phyloP scores from a whole-genome alignment of 2,329 filamentous ascomycete genomes.

The Sporothrix sp. region DNA sequence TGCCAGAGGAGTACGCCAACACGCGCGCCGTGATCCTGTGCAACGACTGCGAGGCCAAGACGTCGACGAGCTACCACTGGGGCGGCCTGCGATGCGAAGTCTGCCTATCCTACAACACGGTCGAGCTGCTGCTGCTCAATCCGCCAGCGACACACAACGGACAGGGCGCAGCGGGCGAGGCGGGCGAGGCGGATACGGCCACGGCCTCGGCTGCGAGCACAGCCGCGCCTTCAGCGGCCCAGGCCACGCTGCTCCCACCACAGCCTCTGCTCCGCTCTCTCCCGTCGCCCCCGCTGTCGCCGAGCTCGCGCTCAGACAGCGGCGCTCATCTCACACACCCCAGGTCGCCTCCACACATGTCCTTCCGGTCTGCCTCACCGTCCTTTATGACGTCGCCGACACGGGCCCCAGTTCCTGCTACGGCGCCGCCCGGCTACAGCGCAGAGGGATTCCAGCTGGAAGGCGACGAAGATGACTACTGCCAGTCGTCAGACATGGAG shows the following conservation, averaged over 20 bases:
- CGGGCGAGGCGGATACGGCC: background rate
- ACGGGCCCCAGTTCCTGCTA: constrained; percentile 7
- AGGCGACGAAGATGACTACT: constrained; percentile 32
- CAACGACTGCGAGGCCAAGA: constrained; percentile 88
- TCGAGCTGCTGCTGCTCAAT: constrained; percentile 46
- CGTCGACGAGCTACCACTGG: constrained; percentile 86
- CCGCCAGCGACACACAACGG: constrained; percentile 33
- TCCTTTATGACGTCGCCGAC: constrained; percentile 13
- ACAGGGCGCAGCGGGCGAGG: background rate
- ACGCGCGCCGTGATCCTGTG: constrained; percentile 79
- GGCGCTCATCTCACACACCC: background rate
- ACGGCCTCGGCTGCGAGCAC: background rate
- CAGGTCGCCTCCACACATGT: constrained; percentile 14
- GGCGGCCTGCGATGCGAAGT: constrained; percentile 79
- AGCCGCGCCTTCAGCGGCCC: background rate
- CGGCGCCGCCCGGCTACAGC: constrained; percentile 15
- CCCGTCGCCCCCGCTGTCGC: background rate
- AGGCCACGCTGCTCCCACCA: background rate
- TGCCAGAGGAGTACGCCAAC: constrained; percentile 74
- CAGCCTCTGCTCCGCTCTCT: background rate
- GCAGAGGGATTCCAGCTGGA: constrained; percentile 20
- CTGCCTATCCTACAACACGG: constrained; percentile 61
- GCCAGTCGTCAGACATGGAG: constrained; percentile 11
- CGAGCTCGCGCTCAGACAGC: constrained; percentile 1
- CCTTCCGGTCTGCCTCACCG: constrained; percentile 35